Evolutionary conservation across 2,329 filamentous ascomycete genomes (phyloP), one percentile per base, ranked within the genome.

Genomic region (Bipolaris victoriae): DNA sequence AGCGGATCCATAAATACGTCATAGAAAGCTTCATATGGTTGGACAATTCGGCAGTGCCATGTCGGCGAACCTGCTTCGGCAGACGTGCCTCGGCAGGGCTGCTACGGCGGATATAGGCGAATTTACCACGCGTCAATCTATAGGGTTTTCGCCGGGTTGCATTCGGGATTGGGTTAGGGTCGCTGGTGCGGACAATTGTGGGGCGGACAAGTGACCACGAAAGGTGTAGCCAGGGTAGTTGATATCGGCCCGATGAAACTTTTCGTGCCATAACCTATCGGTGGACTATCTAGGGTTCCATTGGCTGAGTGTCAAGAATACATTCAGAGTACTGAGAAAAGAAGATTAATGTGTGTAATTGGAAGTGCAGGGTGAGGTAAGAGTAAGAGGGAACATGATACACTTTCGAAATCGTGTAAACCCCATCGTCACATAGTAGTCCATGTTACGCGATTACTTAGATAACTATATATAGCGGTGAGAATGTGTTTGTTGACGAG

Each of bases 31-130:
- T 35, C 7, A 31, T 24, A 48, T 26, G n/a, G 39, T 37, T 47
- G 26, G 36, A 36, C 20, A 3, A 3, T 26, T 45, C 10, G 43
- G 26, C 35, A 16, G 15, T 16, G 35, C n/a, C 16, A 3, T 37
- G 15, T 10, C 15, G 29, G 29, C 29, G 10, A 31, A 13, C 29
- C 4, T 31, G 29, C 10, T 31, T 37, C 15, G 35, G 35, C 15
- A 37, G 35, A 37, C 16, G n/a, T 37, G 15, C 46, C 37, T 39
- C 39, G 29, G 29, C 26, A 33, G 10, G 20, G 16, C 41, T 26
- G 9, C 24, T 39, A 57, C 57, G 57, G 53, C 53, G 52, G 45
- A 59, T 57, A 10, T 59, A 56, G 57, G 57, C 57, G 45, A 56
- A 49, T 26, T 3, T 3, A 31, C 10, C 2, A 11, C 3, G 18